A percentile compares a stretch with the other conserved stretches of the same genome.
These are phyloP conservation scores for Hemerocallis citrina DNA, from an alignment of 106 monocot species.

Conservation along the genomic window DNA sequence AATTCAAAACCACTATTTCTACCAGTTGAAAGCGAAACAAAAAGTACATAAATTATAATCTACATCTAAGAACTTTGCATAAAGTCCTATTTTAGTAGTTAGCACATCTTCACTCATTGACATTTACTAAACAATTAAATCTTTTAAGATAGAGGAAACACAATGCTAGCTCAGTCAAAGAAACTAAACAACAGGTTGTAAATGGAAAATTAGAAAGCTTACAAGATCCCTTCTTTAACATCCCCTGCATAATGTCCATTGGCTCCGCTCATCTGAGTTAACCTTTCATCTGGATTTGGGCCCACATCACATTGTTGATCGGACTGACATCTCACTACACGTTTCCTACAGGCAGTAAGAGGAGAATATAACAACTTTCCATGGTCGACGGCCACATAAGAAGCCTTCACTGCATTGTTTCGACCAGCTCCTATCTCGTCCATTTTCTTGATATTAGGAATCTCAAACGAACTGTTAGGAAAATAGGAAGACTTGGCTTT, in stretches of 20 bases:
- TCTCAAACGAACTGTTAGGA: neutral
- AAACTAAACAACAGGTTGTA: neutral
- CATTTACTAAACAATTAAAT: neutral
- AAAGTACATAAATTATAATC: neutral
- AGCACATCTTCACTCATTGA: too few relatives aligned
- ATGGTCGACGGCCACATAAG: neutral
- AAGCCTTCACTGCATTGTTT: neutral
- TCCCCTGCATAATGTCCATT: neutral
- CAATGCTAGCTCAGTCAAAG: neutral
- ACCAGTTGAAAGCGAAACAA: too few relatives aligned
- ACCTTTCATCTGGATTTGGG: neutral
- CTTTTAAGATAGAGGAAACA: neutral
- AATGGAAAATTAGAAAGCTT: neutral
- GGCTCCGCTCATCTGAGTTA: neutral
- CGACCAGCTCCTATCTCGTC: too few relatives aligned
- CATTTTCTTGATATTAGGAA: conserved; percentile 1
- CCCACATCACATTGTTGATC: neutral
- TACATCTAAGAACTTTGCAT: neutral
- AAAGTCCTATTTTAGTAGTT: too few relatives aligned
- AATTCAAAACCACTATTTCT: too few relatives aligned
- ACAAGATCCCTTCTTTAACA: neutral
- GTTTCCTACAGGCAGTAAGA: neutral
- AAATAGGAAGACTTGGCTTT: neutral
- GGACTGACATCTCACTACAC: neutral
- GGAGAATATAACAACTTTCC: neutral